phyloP scores from a whole-genome alignment of 306 rosid species.

The Canavalia gladiata region DNA sequence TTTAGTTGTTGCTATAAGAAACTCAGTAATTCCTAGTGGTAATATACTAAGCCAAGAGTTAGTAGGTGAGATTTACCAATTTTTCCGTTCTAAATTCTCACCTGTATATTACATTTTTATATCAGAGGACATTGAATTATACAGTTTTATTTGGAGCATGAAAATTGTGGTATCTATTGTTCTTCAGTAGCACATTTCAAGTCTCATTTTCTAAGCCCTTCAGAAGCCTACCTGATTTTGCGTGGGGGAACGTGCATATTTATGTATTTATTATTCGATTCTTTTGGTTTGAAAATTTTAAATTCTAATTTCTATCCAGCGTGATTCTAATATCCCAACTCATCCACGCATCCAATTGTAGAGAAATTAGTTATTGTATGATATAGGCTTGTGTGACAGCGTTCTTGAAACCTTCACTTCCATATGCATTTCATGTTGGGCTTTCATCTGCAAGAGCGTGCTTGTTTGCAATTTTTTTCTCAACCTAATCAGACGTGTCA shows the following conservation, averaged over 20 bases:
- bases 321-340: neutral
- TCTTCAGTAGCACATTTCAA: neutral
- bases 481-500: neutral
- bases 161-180: conserved; percentile 48
- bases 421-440: neutral
- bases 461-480: neutral
- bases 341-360: neutral
- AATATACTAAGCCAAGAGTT: conserved; percentile 67
- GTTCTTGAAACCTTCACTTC: neutral
- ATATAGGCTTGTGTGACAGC: neutral
- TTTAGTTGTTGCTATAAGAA: conserved; percentile 53
- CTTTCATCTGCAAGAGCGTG: neutral
- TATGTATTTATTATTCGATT: conserved; percentile 12
- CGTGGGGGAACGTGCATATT: neutral
- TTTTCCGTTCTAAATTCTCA: conserved; percentile 73
- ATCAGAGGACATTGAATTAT: conserved; percentile 58
- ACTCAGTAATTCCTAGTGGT: conserved; percentile 55
- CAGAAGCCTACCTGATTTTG: neutral
- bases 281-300: neutral
- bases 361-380: neutral
- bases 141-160: conserved; percentile 59
- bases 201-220: neutral
- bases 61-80: conserved; percentile 69
- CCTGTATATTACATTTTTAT: conserved; percentile 80
- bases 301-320: neutral